Base-by-base conservation (phyloP, 176 grass and related monocot genomes). In the Neostapfia colusana region DNA sequence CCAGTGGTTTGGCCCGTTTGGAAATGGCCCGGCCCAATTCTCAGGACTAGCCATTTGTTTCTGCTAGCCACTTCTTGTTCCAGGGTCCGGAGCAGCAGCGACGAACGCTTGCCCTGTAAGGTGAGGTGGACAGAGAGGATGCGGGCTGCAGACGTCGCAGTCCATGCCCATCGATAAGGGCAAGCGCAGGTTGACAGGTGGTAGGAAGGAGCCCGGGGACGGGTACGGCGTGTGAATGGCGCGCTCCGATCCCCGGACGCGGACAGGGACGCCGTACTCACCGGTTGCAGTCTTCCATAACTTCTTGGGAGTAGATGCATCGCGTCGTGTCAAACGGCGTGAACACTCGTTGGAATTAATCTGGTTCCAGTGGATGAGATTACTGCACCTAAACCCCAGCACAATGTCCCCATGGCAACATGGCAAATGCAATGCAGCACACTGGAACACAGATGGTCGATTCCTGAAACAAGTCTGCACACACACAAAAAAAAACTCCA, bases 231-330 rank as follows among this genome's bases (percentile, higher is more conserved):
- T 67, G 55, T 31, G 71, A 25, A 23, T 23, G 23, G 10, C 36
- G 21, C 63, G n/a, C 10, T 24, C 42, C 42, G 42, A 12, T 43
- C 10, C n/a, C 36, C 12, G 45, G 17, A 12, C 69, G 46, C 8
- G 27, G 69, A 72, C 46, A 72, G 48, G 49, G 70, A 56, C 70
- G 49, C 50, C 34, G 70, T 13, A 73, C 70, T 73, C 18, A n/a
- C 49, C 70, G 3, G 31, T 53, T 24, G 12, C 26, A 10, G 6
- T 6, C 67, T 34, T 11, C 25, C 44, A 34, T 48, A 48, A 15
- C 67, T 69, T 21, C 36, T 10, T n/a, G 3, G 31, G 31, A 31
- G 31, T 31, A 31, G 31, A 31, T 12, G 64, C 20, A 65, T 24
- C 20, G 0, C 36, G 5, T 23, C 11, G n/a, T 13, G 7, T 26